Evolutionary conservation across 2,329 filamentous ascomycete species (phyloP).

Genomic region (Penicillium sp.): DNA sequence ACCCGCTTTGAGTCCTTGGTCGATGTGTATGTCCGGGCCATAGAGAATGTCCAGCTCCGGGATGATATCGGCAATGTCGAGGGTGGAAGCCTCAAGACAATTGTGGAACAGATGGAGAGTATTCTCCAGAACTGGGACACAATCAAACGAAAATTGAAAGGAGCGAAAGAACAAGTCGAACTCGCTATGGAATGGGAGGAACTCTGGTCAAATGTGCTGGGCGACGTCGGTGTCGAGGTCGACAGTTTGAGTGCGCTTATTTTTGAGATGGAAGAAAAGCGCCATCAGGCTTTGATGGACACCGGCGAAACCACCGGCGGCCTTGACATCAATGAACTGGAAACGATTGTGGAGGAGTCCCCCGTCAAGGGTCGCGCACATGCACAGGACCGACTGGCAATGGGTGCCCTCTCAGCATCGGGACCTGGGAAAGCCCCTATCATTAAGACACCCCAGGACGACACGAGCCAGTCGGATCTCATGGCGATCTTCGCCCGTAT

Average conservation of each 20-base stretch:
- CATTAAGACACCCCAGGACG: slow-evolving; percentile 63
- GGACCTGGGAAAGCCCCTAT: slow-evolving; percentile 43
- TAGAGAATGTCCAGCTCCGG: slow-evolving; percentile 81
- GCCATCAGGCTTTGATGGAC: slow-evolving; percentile 70
- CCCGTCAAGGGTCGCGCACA: slow-evolving; percentile 56
- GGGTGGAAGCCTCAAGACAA: slow-evolving; percentile 64
- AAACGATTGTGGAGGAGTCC: slow-evolving; percentile 88
- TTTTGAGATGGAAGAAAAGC: slow-evolving; percentile 96
- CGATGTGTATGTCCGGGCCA: slow-evolving; percentile 88
- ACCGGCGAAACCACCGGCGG: slow-evolving; percentile 53
- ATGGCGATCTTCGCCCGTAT: slow-evolving; percentile 89
- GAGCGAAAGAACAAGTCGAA: slow-evolving; percentile 85
- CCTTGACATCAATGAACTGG: slow-evolving; percentile 79
- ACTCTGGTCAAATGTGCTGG: slow-evolving; percentile 87
- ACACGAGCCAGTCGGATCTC: slow-evolving; percentile 80
- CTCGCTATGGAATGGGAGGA: slow-evolving; percentile 99
- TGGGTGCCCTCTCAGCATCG: slow-evolving; percentile 58
- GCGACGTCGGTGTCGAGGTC: slow-evolving; percentile 86
- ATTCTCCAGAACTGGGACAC: slow-evolving; percentile 81
- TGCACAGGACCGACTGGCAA: slow-evolving; percentile 63
- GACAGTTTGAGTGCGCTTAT: slow-evolving; percentile 75
- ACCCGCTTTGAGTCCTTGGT: slow-evolving; percentile 81
- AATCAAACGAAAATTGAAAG: slow-evolving; percentile 72
- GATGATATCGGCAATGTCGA: slow-evolving; percentile 70
- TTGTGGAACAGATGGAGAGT: slow-evolving; percentile 83